Conservation (phyloP, 345 rosid species). For the Rhodomyrtus tomentosa region DNA sequence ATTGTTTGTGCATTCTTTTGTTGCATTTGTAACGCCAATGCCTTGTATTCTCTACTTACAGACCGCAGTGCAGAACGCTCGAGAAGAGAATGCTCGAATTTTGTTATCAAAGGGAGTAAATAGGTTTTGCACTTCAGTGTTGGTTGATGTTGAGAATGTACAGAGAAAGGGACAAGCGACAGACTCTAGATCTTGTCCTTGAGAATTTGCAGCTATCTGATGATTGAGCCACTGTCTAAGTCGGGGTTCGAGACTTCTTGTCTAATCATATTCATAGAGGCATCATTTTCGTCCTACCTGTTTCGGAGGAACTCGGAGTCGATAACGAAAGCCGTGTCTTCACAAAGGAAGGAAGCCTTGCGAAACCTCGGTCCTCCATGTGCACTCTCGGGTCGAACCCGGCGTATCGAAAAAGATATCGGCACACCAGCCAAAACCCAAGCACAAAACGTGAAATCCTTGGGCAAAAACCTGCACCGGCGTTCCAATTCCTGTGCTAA, state of each 20-base stretch:
- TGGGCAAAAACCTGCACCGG: not conserved
- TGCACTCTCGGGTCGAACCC: not conserved
- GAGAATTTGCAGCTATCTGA: not conserved
- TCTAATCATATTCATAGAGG: not conserved
- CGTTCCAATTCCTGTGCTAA: not conserved
- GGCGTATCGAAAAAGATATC: not conserved
- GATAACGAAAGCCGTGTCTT: not conserved
- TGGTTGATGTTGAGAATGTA: not conserved
- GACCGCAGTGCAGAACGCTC: not conserved
- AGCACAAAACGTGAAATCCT: not conserved
- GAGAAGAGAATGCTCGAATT: not conserved
- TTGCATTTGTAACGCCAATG: not conserved
- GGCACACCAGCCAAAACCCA: not conserved
- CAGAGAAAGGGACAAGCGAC: not conserved
- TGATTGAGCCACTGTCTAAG: not conserved
- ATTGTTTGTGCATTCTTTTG: not conserved
- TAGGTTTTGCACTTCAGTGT: not conserved
- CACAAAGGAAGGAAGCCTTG: not conserved
- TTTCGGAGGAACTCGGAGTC: not conserved
- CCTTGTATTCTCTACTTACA: not conserved
- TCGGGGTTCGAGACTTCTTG: not conserved
- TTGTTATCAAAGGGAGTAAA: not conserved
- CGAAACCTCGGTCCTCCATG: not conserved
- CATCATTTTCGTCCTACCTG: not conserved
- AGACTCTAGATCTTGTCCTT: not conserved